These are phyloP conservation scores for Gryganskiella cystojenkinii DNA, from an alignment of 192 early-diverging fungal genomes.

Conservation along the genomic window DNA sequence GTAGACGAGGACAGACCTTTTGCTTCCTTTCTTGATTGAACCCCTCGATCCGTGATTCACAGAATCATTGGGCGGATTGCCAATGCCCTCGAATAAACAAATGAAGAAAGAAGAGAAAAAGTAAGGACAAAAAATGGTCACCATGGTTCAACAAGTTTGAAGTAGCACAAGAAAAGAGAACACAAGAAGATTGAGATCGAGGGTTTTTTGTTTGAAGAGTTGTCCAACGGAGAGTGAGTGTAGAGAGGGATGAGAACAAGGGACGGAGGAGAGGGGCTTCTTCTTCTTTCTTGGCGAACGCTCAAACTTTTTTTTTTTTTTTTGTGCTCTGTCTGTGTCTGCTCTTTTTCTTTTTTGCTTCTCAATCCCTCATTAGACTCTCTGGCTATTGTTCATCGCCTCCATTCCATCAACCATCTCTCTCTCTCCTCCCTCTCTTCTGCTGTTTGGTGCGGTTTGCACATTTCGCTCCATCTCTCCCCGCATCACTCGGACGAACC, in stretches of 20 bases:
- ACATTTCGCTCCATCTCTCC: conserved; percentile 1
- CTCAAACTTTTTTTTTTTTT: not conserved
- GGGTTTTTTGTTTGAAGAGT: too few species aligned
- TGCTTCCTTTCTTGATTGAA: too few species aligned
- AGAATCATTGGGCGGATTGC: not conserved
- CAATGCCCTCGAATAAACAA: too few species aligned
- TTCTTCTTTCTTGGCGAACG: not conserved
- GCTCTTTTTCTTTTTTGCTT: not conserved
- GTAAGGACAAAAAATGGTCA: too few species aligned
- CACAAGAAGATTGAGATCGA: not conserved
- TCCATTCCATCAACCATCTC: not conserved
- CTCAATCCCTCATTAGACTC: not conserved
- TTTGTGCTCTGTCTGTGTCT: not conserved
- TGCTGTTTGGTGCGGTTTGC: not conserved
- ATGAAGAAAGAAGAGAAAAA: too few species aligned
- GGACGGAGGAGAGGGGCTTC: not conserved
- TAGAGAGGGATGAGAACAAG: not conserved
- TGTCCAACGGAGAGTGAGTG: not conserved
- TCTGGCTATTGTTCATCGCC: not conserved
- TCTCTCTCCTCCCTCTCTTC: not conserved
- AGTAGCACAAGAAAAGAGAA: too few species aligned
- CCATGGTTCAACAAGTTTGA: too few species aligned
- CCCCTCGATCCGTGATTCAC: too few species aligned
- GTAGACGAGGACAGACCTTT: too few species aligned
- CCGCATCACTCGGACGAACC: too few species aligned